phyloP scores from a whole-genome alignment of 2,329 filamentous ascomycete species.

The Claviceps quebecensis region DNA sequence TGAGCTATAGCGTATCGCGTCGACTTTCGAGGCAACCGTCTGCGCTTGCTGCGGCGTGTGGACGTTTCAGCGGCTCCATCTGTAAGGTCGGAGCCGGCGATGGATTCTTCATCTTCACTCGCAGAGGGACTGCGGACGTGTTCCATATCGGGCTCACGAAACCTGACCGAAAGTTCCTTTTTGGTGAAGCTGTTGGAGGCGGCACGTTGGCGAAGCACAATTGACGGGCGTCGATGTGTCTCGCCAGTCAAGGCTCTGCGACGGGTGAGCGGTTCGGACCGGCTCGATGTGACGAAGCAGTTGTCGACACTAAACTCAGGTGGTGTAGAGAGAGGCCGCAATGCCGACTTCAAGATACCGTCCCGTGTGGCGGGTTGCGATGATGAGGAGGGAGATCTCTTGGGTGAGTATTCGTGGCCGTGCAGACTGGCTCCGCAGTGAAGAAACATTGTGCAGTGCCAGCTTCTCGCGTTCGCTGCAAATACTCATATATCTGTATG shows the following conservation, averaged over 20 bases:
- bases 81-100: conserved; percentile 28
- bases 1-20: conserved; percentile 55
- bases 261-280: background rate
- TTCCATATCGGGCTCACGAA: conserved; percentile 24
- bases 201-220: conserved; percentile 15
- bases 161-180: conserved; percentile 32
- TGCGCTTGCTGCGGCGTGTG: conserved; percentile 24
- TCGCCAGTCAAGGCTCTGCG: conserved; percentile 3
- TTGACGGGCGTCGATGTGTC: background rate
- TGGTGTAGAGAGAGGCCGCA: conserved; percentile 21
- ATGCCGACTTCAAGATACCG: conserved; percentile 29
- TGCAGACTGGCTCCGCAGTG: conserved; percentile 46
- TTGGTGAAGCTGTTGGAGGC: conserved; percentile 25
- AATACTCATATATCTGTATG: background rate
- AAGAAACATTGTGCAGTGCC: conserved; percentile 33
- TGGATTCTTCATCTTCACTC: conserved; percentile 36
- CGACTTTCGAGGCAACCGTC: conserved; percentile 36
- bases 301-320: conserved; percentile 9
- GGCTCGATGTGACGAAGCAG: conserved; percentile 1
- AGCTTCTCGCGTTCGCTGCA: background rate
- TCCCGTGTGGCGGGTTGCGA: conserved; percentile 21
- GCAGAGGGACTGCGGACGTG: conserved; percentile 14
- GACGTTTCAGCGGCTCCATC: conserved; percentile 30
- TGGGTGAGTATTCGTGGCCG: conserved; percentile 42
- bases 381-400: conserved; percentile 15